These are phyloP conservation scores for Colletotrichum magnum DNA, from an alignment of 2,329 filamentous ascomycete genomes.

Conservation along the genomic window DNA sequence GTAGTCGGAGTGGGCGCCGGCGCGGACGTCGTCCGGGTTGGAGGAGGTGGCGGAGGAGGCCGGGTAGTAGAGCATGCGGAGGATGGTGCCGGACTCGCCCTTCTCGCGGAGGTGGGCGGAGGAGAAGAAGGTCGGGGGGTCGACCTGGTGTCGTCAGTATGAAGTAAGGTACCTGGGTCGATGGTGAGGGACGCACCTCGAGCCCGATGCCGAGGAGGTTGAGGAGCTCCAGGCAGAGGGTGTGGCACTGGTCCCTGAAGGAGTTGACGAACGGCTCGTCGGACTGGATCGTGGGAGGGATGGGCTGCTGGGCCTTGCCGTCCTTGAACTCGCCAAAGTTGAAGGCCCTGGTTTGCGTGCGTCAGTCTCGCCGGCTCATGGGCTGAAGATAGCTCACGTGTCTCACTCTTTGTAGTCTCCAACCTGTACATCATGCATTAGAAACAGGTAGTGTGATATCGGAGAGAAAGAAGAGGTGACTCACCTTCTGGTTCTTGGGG, in stretches of 20 bases:
- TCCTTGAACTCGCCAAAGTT: conserved; percentile 87
- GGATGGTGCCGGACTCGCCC: conserved; percentile 69
- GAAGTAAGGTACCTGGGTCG: no score
- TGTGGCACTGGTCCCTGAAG: conserved; percentile 80
- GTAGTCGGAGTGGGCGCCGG: conserved; percentile 94
- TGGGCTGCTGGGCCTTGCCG: conserved; percentile 80
- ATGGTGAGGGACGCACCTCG: no score
- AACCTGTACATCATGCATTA: conserved; percentile 60
- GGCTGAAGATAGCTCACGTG: not conserved
- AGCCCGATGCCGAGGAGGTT: conserved; percentile 85
- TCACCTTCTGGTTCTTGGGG: conserved; percentile 83
- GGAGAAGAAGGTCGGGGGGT: conserved; percentile 68
- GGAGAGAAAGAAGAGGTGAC: conserved; percentile 39
- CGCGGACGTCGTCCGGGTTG: conserved; percentile 76
- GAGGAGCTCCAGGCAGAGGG: conserved; percentile 80
- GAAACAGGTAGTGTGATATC: not conserved
- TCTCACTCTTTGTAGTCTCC: conserved; percentile 90
- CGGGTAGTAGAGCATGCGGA: conserved; percentile 83
- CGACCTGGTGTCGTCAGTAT: conserved; percentile 50
- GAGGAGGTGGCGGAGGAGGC: conserved; percentile 61
- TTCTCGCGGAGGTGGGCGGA: conserved; percentile 61
- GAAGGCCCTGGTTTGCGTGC: conserved; percentile 72
- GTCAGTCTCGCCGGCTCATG: not conserved
- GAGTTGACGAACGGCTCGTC: conserved; percentile 73
- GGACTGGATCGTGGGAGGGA: conserved; percentile 75